phyloP scores from a whole-genome alignment of 164 flowering plant species.

The Aristolochia contorta region DNA sequence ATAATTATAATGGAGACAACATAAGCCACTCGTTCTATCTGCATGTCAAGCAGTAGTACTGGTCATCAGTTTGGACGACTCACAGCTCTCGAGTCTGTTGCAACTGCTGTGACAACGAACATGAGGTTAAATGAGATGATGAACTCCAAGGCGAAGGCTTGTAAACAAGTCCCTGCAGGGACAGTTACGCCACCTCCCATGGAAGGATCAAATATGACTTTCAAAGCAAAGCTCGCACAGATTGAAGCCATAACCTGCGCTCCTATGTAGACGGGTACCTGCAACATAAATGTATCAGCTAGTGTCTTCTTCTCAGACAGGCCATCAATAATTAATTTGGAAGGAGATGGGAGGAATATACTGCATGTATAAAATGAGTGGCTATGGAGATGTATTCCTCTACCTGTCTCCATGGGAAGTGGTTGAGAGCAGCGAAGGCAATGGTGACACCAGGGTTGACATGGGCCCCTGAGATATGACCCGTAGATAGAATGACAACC shows the following conservation, averaged over 20 bases:
- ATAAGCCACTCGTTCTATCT: too few relatives aligned
- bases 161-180: constrained; percentile 45
- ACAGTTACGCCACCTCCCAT: constrained; percentile 79
- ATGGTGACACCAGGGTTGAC: constrained; percentile 76
- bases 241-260: constrained; percentile 73
- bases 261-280: constrained; percentile 72
- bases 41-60: too few relatives aligned
- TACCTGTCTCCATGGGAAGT: constrained; percentile 81
- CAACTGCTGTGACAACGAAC: constrained; percentile 89
- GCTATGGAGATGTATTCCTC: background rate
- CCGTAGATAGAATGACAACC: constrained; percentile 66
- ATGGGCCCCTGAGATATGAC: constrained; percentile 89
- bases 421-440: constrained; percentile 62
- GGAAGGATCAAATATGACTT: constrained; percentile 49
- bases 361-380: too few relatives aligned
- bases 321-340: too few relatives aligned
- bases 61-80: too few relatives aligned
- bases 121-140: constrained; percentile 78
- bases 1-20: background rate
- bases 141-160: constrained; percentile 76
- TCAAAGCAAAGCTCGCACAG: constrained; percentile 60
- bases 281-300: background rate
- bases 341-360: too few relatives aligned
- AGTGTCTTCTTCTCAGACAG: too few relatives aligned
- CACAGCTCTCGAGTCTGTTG: constrained; percentile 88